Percentiles rank a stretch among this genome's conserved stretches.
Evolutionary conservation across 1,284 basidiomycete species (phyloP).

Genomic region (Sanghuangporus weigelae): DNA sequence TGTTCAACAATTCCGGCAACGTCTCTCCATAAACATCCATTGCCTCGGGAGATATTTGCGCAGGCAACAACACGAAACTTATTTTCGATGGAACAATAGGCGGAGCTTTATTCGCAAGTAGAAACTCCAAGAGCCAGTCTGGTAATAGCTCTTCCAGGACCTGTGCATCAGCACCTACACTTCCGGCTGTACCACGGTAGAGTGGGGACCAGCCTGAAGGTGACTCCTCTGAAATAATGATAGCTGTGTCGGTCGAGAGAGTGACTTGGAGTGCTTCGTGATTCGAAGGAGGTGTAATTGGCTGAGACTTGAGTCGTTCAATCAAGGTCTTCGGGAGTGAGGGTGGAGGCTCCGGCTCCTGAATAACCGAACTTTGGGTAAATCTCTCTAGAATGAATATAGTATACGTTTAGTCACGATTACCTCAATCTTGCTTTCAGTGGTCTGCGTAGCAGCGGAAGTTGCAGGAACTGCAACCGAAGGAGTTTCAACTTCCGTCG

Average conservation of each 20-base stretch:
- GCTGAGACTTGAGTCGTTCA: conserved; percentile 61
- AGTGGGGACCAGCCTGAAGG: conserved; percentile 74
- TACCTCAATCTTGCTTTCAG: conserved; percentile 25
- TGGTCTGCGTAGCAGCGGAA: conserved; percentile 22
- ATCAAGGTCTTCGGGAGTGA: conserved; percentile 43
- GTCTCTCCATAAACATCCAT: conserved; percentile 50
- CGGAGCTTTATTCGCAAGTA: conserved; percentile 65
- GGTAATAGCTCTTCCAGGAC: conserved; percentile 78
- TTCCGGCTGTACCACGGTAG: conserved; percentile 70
- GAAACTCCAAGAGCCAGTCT: conserved; percentile 84
- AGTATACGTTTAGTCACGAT: conserved; percentile 8
- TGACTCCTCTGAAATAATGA: conserved; percentile 83
- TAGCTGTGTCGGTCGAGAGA: conserved; percentile 58
- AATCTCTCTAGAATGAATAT: background rate
- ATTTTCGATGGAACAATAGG: conserved; percentile 58
- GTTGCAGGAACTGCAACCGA: conserved; percentile 26
- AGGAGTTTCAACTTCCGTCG: conserved; percentile 30
- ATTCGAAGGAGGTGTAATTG: conserved; percentile 66
- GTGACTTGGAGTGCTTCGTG: conserved; percentile 68
- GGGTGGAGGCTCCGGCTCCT: conserved; percentile 12
- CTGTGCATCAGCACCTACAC: conserved; percentile 58
- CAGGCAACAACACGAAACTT: conserved; percentile 86
- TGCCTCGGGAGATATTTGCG: conserved; percentile 33
- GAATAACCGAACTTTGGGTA: background rate
- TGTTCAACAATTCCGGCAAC: conserved; percentile 72